These are phyloP conservation scores for Ogataea haglerorum DNA, from an alignment of 805 yeast genomes.

Conservation along the genomic window DNA sequence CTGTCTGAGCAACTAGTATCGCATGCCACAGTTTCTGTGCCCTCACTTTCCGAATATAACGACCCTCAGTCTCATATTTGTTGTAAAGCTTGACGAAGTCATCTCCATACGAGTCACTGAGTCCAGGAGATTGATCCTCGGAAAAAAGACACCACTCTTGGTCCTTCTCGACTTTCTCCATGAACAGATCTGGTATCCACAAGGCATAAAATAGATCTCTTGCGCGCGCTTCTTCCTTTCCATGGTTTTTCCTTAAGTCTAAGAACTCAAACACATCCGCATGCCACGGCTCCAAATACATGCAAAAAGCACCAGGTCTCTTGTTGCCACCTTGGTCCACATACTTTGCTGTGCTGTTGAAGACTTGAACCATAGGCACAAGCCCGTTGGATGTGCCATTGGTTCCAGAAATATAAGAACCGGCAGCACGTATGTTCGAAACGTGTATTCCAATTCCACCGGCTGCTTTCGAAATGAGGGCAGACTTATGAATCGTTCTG, in stretches of 20 bases:
- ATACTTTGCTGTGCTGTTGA: slow-evolving; percentile 92
- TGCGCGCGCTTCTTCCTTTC: slow-evolving; percentile 90
- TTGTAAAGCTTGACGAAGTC: slow-evolving; percentile 73
- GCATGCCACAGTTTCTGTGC: slow-evolving; percentile 93
- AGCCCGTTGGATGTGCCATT: slow-evolving; percentile 91
- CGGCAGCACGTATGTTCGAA: slow-evolving; percentile 81
- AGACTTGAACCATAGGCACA: slow-evolving; percentile 94
- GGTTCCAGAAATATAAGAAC: slow-evolving; percentile 86
- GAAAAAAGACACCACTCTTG: slow-evolving; percentile 88
- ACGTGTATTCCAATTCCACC: slow-evolving; percentile 95
- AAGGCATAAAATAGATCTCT: slow-evolving; percentile 90
- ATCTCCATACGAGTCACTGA: slow-evolving; percentile 78
- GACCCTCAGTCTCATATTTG: slow-evolving; percentile 67
- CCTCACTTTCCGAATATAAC: slow-evolving; percentile 59
- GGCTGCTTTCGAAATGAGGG: slow-evolving; percentile 88
- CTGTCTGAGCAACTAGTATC: slow-evolving; percentile 87
- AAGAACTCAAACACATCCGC: slow-evolving; percentile 83
- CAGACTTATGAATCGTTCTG: slow-evolving; percentile 82
- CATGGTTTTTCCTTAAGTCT: slow-evolving; percentile 88
- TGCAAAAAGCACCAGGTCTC: slow-evolving; percentile 95
- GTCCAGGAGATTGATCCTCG: slow-evolving; percentile 84
- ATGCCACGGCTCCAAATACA: slow-evolving; percentile 97
- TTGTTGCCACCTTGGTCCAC: slow-evolving; percentile 99
- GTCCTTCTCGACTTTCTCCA: slow-evolving; percentile 80
- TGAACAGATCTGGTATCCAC: slow-evolving; percentile 94